Conservation (phyloP, 192 early-diverging fungal genomes). For the Spizellomyces punctatus region DNA sequence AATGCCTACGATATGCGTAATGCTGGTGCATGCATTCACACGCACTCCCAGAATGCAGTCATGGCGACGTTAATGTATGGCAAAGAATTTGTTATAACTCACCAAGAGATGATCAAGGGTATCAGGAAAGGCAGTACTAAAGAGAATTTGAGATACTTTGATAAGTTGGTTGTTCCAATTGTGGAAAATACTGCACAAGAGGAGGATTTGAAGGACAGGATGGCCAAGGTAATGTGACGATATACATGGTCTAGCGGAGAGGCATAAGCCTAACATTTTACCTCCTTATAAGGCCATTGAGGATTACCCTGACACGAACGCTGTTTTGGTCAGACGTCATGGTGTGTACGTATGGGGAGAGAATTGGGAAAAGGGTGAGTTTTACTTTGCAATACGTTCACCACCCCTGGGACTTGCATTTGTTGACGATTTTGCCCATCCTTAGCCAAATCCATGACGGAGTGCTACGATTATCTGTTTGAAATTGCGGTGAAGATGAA, state of each 20-base stretch:
- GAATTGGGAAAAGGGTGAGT: conserved; percentile 85
- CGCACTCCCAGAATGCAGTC: conserved; percentile 94
- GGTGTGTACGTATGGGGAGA: conserved; percentile 99
- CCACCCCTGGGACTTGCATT: not conserved
- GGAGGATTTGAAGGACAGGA: conserved; percentile 83
- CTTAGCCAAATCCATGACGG: conserved; percentile 90
- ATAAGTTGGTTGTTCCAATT: conserved; percentile 87
- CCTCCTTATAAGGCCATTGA: conserved; percentile 71
- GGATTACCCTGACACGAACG: conserved; percentile 85
- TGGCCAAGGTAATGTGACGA: conserved; percentile 62
- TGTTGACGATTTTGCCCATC: not conserved
- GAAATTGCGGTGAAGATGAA: conserved; percentile 96
- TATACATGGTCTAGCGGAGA: conserved; percentile 1
- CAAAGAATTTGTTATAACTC: conserved; percentile 81
- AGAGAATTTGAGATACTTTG: conserved; percentile 73
- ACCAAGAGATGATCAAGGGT: conserved; percentile 99
- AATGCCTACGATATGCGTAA: conserved; percentile 85
- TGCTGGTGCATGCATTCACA: conserved; percentile 93
- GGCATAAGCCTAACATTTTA: not conserved
- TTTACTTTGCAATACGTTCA: not conserved
- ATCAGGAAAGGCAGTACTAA: conserved; percentile 75
- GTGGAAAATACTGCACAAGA: conserved; percentile 96
- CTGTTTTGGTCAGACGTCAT: conserved; percentile 91
- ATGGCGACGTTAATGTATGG: conserved; percentile 87
- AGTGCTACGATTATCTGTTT: conserved; percentile 99